phyloP scores from a whole-genome alignment of 345 rosid genomes.

The Pistacia atlantica region DNA sequence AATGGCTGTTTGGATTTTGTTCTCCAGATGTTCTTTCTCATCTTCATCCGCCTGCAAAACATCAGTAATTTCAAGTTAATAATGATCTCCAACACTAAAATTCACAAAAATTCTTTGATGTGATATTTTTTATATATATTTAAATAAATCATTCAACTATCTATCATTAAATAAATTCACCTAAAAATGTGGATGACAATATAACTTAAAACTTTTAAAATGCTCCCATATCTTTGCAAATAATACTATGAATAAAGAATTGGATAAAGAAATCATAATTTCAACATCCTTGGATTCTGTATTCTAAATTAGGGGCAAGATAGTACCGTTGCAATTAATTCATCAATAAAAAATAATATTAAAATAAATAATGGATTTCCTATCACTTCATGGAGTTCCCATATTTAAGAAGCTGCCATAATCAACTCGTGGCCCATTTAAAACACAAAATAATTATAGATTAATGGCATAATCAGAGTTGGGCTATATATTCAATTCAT shows the following conservation, averaged over 20 bases:
- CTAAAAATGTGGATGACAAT: neutral
- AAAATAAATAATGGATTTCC: neutral
- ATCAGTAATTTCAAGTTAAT: neutral
- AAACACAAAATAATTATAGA: no score
- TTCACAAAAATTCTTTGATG: no score
- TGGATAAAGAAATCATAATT: neutral
- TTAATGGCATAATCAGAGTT: neutral
- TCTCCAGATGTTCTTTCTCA: slow-evolving; percentile 48
- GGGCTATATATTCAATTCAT: neutral
- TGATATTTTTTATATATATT: no score
- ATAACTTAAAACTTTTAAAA: neutral
- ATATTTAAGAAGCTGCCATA: neutral
- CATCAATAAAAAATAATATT: neutral
- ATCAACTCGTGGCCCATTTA: neutral
- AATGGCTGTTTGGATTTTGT: slow-evolving; percentile 53
- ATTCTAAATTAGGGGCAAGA: neutral
- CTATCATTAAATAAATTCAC: no score
- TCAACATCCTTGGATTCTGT: neutral
- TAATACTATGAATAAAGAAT: neutral
- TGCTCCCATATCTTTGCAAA: neutral
- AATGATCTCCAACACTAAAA: neutral
- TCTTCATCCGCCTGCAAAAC: slow-evolving; percentile 59
- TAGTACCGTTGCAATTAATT: neutral
- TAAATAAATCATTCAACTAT: no score
- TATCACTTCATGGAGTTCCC: neutral